Evolutionary conservation across 2,329 filamentous ascomycete species (phyloP).

Genomic region (Blumeriella jaapii): DNA sequence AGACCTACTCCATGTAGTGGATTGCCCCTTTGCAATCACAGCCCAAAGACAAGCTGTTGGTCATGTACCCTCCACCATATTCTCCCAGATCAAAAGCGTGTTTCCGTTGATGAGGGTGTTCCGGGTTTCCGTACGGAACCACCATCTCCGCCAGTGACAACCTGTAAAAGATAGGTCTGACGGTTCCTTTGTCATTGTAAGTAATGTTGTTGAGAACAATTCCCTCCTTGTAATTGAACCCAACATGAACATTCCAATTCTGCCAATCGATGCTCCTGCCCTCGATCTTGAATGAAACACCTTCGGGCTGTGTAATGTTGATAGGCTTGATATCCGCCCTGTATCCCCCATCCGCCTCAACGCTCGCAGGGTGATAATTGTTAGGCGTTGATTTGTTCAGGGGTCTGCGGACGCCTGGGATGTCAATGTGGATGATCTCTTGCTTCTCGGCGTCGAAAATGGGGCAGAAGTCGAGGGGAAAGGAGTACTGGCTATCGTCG

Average conservation of each 20-base stretch:
- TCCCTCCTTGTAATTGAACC: conserved; percentile 91
- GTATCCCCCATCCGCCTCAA: conserved; percentile 66
- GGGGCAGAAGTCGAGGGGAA: conserved; percentile 85
- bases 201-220: conserved; percentile 84
- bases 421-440: conserved; percentile 41
- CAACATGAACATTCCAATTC: conserved; percentile 86
- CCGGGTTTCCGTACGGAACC: conserved; percentile 76
- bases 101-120: conserved; percentile 69
- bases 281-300: conserved; percentile 72
- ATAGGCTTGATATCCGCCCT: conserved; percentile 73
- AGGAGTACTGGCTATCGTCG: conserved; percentile 84
- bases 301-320: conserved; percentile 78
- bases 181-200: conserved; percentile 71
- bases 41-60: conserved; percentile 63
- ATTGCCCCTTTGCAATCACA: conserved; percentile 87
- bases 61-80: conserved; percentile 75
- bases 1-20: conserved; percentile 57
- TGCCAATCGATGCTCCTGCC: conserved; percentile 75
- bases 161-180: conserved; percentile 76
- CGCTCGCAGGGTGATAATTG: conserved; percentile 67
- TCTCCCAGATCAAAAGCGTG: conserved; percentile 74
- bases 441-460: conserved; percentile 79
- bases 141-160: conserved; percentile 90
- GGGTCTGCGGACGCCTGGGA: conserved; percentile 66
- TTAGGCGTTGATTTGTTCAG: conserved; percentile 59